These are phyloP conservation scores for Bauhinia variegata DNA, from an alignment of 306 rosid species.

Conservation along the genomic window DNA sequence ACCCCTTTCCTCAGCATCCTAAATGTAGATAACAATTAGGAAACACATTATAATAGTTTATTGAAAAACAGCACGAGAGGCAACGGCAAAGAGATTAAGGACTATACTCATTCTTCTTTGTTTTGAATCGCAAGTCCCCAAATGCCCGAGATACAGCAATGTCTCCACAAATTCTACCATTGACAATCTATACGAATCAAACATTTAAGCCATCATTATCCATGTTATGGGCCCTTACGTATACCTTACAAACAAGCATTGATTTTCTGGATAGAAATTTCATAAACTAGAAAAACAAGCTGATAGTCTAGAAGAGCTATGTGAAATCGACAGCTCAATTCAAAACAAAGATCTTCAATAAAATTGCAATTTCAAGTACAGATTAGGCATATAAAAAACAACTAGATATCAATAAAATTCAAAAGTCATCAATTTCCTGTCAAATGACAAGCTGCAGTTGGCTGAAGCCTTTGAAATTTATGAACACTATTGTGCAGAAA, in stretches of 20 bases:
- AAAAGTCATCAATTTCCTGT: slow-evolving; percentile 20
- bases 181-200: slow-evolving; percentile 60
- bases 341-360: slow-evolving; percentile 10
- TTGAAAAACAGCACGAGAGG: slow-evolving; percentile 33
- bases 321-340: slow-evolving; percentile 10
- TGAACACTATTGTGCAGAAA: no score
- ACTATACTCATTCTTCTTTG: slow-evolving; percentile 85
- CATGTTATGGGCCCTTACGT: slow-evolving; percentile 8
- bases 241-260: slow-evolving; percentile 4
- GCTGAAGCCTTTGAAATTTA: slow-evolving; percentile 11
- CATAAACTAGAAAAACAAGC: neutral
- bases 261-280: neutral
- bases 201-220: slow-evolving; percentile 35
- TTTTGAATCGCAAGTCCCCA: slow-evolving; percentile 91
- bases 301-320: neutral
- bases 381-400: neutral
- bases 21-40: slow-evolving; percentile 45
- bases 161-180: slow-evolving; percentile 97
- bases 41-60: slow-evolving; percentile 19
- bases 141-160: slow-evolving; percentile 97
- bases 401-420: slow-evolving; percentile 17
- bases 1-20: slow-evolving; percentile 95
- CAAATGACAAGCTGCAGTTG: slow-evolving; percentile 4
- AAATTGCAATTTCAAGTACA: neutral
- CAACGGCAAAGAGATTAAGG: slow-evolving; percentile 38